Evolutionary conservation across 306 rosid species (phyloP).

Genomic region (Ziziphus jujuba): DNA sequence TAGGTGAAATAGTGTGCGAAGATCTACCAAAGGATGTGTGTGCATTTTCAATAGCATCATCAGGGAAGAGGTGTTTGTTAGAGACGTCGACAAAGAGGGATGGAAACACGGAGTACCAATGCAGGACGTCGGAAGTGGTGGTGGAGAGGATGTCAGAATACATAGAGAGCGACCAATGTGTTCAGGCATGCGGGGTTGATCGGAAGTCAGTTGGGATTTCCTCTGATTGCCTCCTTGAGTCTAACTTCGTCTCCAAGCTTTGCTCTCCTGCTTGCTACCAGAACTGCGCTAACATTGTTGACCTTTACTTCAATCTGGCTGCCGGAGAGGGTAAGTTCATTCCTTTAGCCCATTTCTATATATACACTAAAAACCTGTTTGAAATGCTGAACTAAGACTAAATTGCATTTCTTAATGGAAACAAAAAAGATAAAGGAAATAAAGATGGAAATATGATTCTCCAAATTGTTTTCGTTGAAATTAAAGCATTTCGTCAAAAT

Average conservation of each 20-base stretch:
- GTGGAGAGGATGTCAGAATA: slow-evolving; percentile 64
- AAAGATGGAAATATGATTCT: background rate
- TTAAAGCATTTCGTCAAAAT: background rate
- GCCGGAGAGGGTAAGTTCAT: slow-evolving; percentile 62
- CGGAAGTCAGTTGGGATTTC: slow-evolving; percentile 72
- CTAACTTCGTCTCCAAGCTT: slow-evolving; percentile 63
- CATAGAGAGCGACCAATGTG: slow-evolving; percentile 68
- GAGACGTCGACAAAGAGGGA: slow-evolving; percentile 48
- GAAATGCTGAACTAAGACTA: too few relatives aligned
- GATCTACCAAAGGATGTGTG: slow-evolving; percentile 53
- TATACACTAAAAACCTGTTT: too few relatives aligned
- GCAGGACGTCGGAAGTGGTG: slow-evolving; percentile 75
- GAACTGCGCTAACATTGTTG: slow-evolving; percentile 70
- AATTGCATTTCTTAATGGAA: too few relatives aligned
- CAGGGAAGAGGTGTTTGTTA: slow-evolving; percentile 78
- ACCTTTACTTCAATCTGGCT: slow-evolving; percentile 76
- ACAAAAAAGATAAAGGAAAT: too few relatives aligned
- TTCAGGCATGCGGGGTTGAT: slow-evolving; percentile 70
- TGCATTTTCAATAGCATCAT: slow-evolving; percentile 77
- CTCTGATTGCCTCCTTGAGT: slow-evolving; percentile 76
- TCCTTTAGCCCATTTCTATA: background rate
- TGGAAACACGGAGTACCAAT: slow-evolving; percentile 53
- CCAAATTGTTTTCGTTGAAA: background rate
- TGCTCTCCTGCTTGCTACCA: slow-evolving; percentile 69
- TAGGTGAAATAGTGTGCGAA: slow-evolving; percentile 65